These are phyloP conservation scores for Stellera chamaejasme DNA, from an alignment of 345 rosid genomes.

Conservation along the genomic window DNA sequence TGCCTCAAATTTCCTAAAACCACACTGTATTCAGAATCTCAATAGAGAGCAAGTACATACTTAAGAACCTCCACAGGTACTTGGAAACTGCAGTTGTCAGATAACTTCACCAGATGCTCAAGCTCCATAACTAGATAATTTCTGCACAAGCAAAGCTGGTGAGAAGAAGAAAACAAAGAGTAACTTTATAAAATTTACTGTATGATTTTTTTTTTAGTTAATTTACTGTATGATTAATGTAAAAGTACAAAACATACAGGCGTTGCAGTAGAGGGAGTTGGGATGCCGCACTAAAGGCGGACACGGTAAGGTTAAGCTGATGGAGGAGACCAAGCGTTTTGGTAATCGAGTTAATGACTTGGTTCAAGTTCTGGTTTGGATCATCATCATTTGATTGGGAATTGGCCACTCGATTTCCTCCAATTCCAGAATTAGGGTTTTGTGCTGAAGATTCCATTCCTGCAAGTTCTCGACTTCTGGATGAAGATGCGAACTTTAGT, in stretches of 20 bases:
- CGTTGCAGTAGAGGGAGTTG: slow-evolving; percentile 93
- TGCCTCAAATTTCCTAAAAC: neutral
- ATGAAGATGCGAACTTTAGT: too few species aligned
- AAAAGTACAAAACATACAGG: slow-evolving; percentile 38
- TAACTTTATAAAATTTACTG: slow-evolving; percentile 1
- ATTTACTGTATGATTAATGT: neutral
- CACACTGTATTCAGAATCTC: too few species aligned
- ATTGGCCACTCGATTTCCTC: slow-evolving; percentile 35
- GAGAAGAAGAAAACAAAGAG: neutral
- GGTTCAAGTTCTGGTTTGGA: slow-evolving; percentile 66
- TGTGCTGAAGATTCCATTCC: slow-evolving; percentile 19
- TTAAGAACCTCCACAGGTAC: slow-evolving; percentile 86
- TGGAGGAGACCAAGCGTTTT: slow-evolving; percentile 75
- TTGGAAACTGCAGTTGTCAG: slow-evolving; percentile 84
- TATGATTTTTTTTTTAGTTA: too few species aligned
- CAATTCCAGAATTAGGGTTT: slow-evolving; percentile 29
- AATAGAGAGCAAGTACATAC: slow-evolving; percentile 28
- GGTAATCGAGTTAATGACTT: slow-evolving; percentile 73
- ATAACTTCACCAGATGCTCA: slow-evolving; percentile 68
- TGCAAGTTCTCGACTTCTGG: neutral
- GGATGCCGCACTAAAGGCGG: slow-evolving; percentile 71
- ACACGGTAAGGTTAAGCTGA: slow-evolving; percentile 71
- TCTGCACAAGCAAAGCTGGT: slow-evolving; percentile 26
- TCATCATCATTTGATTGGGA: slow-evolving; percentile 45
- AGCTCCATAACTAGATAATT: slow-evolving; percentile 79